Percentiles rank a stretch among this genome's conserved stretches.
Evolutionary conservation across 345 rosid genomes (phyloP).

Genomic region (Moricandia arvensis): DNA sequence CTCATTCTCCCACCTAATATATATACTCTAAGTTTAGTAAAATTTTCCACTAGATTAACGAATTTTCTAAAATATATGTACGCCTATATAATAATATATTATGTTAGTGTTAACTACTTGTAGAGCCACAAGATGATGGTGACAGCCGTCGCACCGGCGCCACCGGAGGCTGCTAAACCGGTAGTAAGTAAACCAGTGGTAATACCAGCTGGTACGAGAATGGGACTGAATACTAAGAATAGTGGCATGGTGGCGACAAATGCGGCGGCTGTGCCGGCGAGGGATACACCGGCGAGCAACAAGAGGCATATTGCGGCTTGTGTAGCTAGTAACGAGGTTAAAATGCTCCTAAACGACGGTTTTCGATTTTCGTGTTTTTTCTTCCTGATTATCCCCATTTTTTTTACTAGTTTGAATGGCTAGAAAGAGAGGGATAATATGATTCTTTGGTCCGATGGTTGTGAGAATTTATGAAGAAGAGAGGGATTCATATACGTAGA

Average conservation of each 20-base stretch:
- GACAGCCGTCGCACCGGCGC: conserved; percentile 53
- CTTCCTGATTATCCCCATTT: neutral
- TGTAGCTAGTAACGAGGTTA: conserved; percentile 34
- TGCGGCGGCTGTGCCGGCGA: conserved; percentile 57
- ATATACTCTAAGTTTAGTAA: neutral
- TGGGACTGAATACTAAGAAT: conserved; percentile 69
- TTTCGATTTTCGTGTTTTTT: neutral
- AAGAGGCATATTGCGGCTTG: conserved; percentile 62
- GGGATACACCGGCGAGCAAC: conserved; percentile 60
- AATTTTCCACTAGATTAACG: neutral
- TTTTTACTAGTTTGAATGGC: neutral
- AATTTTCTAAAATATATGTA: neutral
- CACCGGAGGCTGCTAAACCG: conserved; percentile 71
- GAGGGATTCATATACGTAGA: neutral
- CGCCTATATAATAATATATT: neutral
- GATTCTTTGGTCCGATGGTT: neutral
- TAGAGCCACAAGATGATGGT: conserved; percentile 64
- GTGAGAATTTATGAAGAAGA: conserved; percentile 11
- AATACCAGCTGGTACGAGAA: conserved; percentile 67
- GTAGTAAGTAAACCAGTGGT: conserved; percentile 40
- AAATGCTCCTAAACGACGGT: conserved; percentile 3
- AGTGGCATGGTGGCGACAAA: conserved; percentile 63
- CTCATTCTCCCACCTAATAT: neutral
- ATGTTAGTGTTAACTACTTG: conserved; percentile 37
- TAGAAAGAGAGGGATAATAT: neutral